Evolutionary conservation across 306 rosid genomes (phyloP).

Genomic region (Benincasa hispida): DNA sequence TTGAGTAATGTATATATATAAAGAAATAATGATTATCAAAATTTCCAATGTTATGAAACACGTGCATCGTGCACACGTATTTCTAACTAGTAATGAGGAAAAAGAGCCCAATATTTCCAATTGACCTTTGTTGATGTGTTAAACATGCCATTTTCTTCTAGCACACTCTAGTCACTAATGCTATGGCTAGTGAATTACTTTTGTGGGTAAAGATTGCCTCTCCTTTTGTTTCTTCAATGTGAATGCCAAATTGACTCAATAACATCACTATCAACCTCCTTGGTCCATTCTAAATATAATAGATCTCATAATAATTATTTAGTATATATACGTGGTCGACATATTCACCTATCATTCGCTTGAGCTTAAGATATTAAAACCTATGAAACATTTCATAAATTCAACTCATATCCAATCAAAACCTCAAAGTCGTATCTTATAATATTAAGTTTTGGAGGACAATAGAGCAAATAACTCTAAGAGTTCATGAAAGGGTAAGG

Average conservation of each 20-base stretch:
- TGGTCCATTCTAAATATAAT: background rate
- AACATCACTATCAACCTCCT: background rate
- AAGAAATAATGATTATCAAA: too few relatives aligned
- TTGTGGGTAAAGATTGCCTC: background rate
- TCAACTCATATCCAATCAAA: background rate
- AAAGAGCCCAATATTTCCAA: background rate
- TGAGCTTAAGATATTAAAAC: background rate
- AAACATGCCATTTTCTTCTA: background rate
- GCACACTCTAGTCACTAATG: background rate
- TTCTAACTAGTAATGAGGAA: too few relatives aligned
- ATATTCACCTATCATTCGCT: background rate
- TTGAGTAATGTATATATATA: too few relatives aligned
- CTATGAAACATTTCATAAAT: background rate
- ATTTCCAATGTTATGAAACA: too few relatives aligned
- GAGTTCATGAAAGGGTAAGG: slow-evolving; percentile 1
- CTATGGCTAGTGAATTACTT: background rate
- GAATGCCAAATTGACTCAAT: background rate
- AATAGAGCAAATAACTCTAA: background rate
- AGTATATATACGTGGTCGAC: background rate
- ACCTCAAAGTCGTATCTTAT: background rate
- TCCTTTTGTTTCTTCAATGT: background rate
- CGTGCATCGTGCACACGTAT: too few relatives aligned
- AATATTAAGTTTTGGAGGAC: background rate
- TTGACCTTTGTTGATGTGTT: background rate
- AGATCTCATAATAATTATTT: background rate